phyloP scores from a whole-genome alignment of 2,329 filamentous ascomycete genomes.

The Arthrocladium fulminans region DNA sequence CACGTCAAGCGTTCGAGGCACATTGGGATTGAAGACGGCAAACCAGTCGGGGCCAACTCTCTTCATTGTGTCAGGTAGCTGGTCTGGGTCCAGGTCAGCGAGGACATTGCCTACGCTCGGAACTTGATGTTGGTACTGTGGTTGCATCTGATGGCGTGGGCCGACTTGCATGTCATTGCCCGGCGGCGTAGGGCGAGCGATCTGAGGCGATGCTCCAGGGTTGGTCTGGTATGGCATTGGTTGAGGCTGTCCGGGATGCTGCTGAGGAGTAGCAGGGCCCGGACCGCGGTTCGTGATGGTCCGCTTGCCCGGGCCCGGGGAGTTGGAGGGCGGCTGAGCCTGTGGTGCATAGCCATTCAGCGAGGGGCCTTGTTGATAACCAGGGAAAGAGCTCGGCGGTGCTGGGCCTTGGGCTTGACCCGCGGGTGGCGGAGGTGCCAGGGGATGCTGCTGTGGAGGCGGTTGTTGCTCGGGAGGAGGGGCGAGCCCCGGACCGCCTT shows the following conservation, averaged over 20 bases:
- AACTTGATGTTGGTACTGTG: constrained; percentile 42
- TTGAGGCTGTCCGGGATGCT: constrained; percentile 62
- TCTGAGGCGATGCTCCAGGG: constrained; percentile 72
- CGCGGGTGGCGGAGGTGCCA: constrained; percentile 38
- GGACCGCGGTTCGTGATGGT: constrained; percentile 49
- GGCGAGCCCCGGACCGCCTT: constrained; percentile 75
- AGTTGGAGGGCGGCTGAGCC: constrained; percentile 74
- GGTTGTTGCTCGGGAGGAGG: constrained; percentile 60
- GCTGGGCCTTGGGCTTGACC: constrained; percentile 53
- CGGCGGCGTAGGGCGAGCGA: constrained; percentile 70
- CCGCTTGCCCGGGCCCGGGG: constrained; percentile 72
- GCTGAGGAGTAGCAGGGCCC: constrained; percentile 78
- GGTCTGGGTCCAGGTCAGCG: constrained; percentile 78
- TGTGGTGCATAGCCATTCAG: constrained; percentile 71
- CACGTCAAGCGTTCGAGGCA: constrained; percentile 83
- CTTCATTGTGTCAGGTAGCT: constrained; percentile 77
- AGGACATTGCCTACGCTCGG: constrained; percentile 58
- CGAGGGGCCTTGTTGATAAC: constrained; percentile 54
- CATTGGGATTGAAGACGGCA: constrained; percentile 87
- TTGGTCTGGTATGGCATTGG: constrained; percentile 60
- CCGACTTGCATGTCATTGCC: constrained; percentile 27
- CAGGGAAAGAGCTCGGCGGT: constrained; percentile 65
- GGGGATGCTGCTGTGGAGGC: constrained; percentile 47
- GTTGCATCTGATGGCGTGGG: constrained; percentile 29
- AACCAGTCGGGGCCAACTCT: constrained; percentile 90